Evolutionary conservation across 305 asterid genomes (phyloP).

Genomic region (Fraxinus albicans): DNA sequence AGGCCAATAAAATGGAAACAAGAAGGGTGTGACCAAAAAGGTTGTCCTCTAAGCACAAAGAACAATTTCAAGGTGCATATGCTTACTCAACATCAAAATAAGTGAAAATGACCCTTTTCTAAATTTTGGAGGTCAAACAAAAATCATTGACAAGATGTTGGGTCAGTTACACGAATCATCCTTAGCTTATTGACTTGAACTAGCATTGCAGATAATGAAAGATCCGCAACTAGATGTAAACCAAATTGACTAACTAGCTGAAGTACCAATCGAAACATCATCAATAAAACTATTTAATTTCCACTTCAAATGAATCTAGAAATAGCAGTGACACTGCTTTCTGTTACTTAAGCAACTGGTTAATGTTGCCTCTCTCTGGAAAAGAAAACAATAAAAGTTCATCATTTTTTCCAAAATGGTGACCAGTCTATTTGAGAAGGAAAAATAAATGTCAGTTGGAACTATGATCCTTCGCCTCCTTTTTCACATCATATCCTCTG

Average conservation of each 20-base stretch:
- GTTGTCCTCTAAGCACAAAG: neutral
- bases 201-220: neutral
- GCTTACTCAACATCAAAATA: neutral
- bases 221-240: neutral
- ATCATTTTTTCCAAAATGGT: neutral
- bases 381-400: neutral
- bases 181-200: neutral
- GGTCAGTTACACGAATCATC: neutral
- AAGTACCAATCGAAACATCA: neutral
- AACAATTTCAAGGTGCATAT: neutral
- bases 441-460: neutral
- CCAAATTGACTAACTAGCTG: neutral
- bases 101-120: no score
- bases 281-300: neutral
- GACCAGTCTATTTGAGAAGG: neutral
- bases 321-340: neutral
- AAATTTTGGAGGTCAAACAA: conserved; percentile 5
- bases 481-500: neutral
- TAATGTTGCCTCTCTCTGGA: neutral
- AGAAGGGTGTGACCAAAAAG: neutral
- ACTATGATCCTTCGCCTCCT: neutral
- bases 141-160: neutral
- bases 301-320: neutral
- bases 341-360: neutral
- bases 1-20: neutral